These are phyloP conservation scores for Polyplosphaeria fusca DNA, from an alignment of 495 filamentous ascomycete species.

Conservation along the genomic window DNA sequence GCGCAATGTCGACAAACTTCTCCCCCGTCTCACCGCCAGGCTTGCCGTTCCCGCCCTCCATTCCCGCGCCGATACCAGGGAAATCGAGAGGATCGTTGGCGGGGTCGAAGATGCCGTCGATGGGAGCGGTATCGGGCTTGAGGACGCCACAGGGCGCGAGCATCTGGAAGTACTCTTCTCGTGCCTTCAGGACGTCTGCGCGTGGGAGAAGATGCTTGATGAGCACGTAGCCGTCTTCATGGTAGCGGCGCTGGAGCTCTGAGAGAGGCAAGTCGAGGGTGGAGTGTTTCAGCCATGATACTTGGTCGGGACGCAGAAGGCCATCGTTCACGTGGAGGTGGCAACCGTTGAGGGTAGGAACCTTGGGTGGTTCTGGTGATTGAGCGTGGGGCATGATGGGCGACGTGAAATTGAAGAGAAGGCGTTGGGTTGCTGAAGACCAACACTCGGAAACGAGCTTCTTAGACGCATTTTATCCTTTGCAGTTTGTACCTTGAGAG, in stretches of 20 bases:
- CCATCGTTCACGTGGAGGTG: conserved; percentile 52
- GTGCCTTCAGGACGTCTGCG: conserved; percentile 53
- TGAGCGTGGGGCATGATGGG: conserved; percentile 23
- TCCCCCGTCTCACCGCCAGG: conserved; percentile 46
- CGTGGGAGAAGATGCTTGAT: conserved; percentile 58
- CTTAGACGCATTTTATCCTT: no score
- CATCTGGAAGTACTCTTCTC: conserved; percentile 56
- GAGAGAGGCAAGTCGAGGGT: conserved; percentile 41
- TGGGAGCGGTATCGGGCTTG: conserved; percentile 41
- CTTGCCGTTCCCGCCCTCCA: conserved; percentile 48
- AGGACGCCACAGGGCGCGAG: conserved; percentile 56
- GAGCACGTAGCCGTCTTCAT: conserved; percentile 60
- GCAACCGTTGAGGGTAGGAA: conserved; percentile 13
- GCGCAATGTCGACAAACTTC: conserved; percentile 53
- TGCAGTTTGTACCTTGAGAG: no score
- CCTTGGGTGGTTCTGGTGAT: conserved; percentile 6
- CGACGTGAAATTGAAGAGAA: no score
- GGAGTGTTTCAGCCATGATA: conserved; percentile 45
- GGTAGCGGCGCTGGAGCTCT: conserved; percentile 50
- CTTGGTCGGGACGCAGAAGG: conserved; percentile 48
- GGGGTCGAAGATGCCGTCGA: conserved; percentile 52
- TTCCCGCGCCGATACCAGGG: conserved; percentile 57
- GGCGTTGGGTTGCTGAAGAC: no score
- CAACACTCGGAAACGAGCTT: no score
- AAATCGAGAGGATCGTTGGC: conserved; percentile 48